Base-by-base conservation (phyloP, 2,329 filamentous ascomycete genomes). In the Claviceps sp. region DNA sequence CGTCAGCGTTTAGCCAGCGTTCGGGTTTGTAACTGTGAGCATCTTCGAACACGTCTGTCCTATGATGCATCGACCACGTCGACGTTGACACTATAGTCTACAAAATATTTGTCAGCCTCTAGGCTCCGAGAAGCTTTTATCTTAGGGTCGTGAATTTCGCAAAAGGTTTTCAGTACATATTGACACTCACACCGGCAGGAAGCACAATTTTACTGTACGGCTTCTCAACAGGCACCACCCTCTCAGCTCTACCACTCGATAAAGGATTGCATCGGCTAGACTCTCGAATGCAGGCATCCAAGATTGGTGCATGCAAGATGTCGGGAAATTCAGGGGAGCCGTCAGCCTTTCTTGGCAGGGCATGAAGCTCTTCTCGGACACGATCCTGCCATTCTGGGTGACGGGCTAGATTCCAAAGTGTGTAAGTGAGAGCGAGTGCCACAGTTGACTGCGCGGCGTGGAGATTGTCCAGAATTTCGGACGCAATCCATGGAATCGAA, bases 11-110 rank as follows among this genome's bases (percentile, higher is more conserved):
- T 37, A 53, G 37, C 51, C 51, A 53, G 16, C 51, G 51, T 2
- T 50, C 51, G 16, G 51, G 51, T 13, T 38, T n/a, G 43, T 46
- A 50, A 2, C 16, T 16, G 36, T 46, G 42, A 6, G 47, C 34
- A 17, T 50, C 47, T 16, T n/a, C 5, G 43, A 53, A 53, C 9
- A 50, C 37, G n/a, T 50, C 47, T 36, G 43, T 37, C 17, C 47
- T 38, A 6, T 47, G 47, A 14, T 53, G 51, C 40, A 53, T 47
- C 6, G 47, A 26, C 34, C 50, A 13, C 2, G 51, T 53, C 37
- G 51, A 50, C 7, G 51, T 50, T 23, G 51, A 53, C n/a, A 53
- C 51, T 16, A 53, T 20, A 11, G 51, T 53, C 51, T 53, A 16
- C 5, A 11, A 39, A 23, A n/a, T 13, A n/a, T 4, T 47, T 22